Base-by-base conservation (phyloP, 2,329 filamentous ascomycete genomes). In the Epichloe gansuensis region DNA sequence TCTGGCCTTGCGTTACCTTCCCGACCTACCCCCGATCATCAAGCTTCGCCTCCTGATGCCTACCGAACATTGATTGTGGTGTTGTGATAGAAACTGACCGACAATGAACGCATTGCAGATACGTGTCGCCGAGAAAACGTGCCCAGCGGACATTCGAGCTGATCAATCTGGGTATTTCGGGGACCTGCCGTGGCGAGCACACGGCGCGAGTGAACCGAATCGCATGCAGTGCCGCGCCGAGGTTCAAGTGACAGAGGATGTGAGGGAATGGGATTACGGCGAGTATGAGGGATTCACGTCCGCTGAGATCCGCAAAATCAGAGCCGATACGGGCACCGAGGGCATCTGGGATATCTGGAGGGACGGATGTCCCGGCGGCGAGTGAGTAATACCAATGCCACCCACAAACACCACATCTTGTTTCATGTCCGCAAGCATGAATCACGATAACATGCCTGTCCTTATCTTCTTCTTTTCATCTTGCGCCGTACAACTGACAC, bases 81-180 rank as follows among this genome's bases (percentile, higher is more conserved):
- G 21, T 35, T 12, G 17, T 28, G 38, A 37, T 6, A 25, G 5
- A 42, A 46, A 25, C 50, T 47, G 42, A 47, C 44, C 21, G 35
- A 13, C 13, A 13, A 2, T 23, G n/a, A 8, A 35, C 9, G n/a
- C 13, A 44, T 50, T 25, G 17, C 60, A 85, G 80, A 61, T 95
- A 91, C 68, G 89, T 96, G 42, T 95, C 88, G 2, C 91, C 91
- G 3, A 85, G 91, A 46, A 81, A 78, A 56, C 86, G 91, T 54
- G 89, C 91, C 21, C 90, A 93, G 68, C 79, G 82, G 49, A 97
- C 91, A n/a, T 85, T 96, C 63, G 89, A 95, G 66, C 80, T 96
- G 47, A 81, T 96, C 28, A 80, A 86, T 60, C 73, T 95, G 21
- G 86, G 83, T 48, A 82, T 83, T 63, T 68, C 72, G 78, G 82